phyloP scores from a whole-genome alignment of 495 filamentous ascomycete species.

The Choiromyces venosus region DNA sequence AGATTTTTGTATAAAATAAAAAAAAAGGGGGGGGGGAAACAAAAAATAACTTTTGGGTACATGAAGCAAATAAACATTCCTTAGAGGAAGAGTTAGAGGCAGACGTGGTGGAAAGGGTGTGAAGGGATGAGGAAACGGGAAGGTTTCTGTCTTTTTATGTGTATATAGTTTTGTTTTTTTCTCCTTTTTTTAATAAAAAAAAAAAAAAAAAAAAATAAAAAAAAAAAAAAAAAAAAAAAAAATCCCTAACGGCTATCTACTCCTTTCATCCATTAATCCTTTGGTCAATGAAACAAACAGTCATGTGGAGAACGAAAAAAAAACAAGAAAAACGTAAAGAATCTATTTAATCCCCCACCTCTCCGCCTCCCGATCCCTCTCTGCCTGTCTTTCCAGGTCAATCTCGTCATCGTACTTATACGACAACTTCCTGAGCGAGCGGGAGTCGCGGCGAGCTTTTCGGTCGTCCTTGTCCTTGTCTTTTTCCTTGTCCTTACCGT shows the following conservation, averaged over 20 bases:
- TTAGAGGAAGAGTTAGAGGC: no score
- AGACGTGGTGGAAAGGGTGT: no score
- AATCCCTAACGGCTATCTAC: slow-evolving; percentile 4
- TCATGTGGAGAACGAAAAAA: not conserved
- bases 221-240: slow-evolving; percentile 11
- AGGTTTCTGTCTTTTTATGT: no score
- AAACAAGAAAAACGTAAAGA: not conserved
- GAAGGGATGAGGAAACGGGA: no score
- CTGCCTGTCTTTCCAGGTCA: slow-evolving; percentile 40
- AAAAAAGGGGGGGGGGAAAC: no score
- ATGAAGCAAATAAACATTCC: no score
- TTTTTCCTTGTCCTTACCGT: slow-evolving; percentile 20
- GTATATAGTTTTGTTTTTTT: no score
- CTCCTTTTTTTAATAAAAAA: no score
- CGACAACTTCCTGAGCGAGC: slow-evolving; percentile 34
- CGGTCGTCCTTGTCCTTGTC: slow-evolving; percentile 24
- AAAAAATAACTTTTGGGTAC: no score
- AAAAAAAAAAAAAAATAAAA: not conserved
- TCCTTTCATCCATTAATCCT: slow-evolving; percentile 15
- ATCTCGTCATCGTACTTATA: slow-evolving; percentile 43
- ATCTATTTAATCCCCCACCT: slow-evolving; percentile 35
- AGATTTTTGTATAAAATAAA: no score
- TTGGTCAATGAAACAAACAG: slow-evolving; percentile 1
- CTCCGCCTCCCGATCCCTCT: slow-evolving; percentile 41
- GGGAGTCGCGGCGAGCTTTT: slow-evolving; percentile 29